Evolutionary conservation across 306 rosid genomes (phyloP), one percentile per base, ranked within the genome.

Genomic region (Leucaena leucocephala): DNA sequence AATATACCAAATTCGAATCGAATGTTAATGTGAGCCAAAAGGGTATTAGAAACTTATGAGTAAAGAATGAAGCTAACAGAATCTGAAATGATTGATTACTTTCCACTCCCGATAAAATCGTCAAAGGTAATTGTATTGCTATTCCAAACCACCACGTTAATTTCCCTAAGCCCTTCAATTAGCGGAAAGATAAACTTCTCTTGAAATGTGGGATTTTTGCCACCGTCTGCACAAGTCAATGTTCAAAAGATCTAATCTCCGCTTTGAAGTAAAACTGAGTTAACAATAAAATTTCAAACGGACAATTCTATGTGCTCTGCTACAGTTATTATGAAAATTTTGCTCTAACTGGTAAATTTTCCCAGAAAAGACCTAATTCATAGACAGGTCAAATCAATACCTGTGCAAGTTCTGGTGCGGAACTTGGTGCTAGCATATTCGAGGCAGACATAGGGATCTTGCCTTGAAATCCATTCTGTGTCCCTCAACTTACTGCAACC

Each of bases 391-490:
- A 61, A 57, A 19, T 39, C 68, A 61, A 57, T 13, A 88, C 97
- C 97, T 48, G 92, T 94, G 88, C 94, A 87, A 13, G 97, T 92
- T 81, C 90, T 84, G 15, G 98, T 92, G 9, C 97, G 88, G 81
- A 80, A 85, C 78, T 89, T 94, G 17, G 86, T 52, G 76, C 85
- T 80, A 3, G 85, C 96, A 77, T 94, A 94, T 82, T 92, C 97
- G 44, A 94, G 48, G 65, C 94, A 90, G 8, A 94, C 97, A 44
- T 92, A 94, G 0, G 97, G 97, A 78, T 94, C 97, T 78, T 94
- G 97, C 83, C 97, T 78, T 21, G 98, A 89, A 82, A 92, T 82
- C 98, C 98, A 92, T 83, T 92, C 96, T 0, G 92, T 91, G 63
- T 92, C 96, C 81, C 84, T 94, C 97, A 94, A 86, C 55, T 89